Conservation (phyloP, 345 rosid species). For the Alliaria petiolata region DNA sequence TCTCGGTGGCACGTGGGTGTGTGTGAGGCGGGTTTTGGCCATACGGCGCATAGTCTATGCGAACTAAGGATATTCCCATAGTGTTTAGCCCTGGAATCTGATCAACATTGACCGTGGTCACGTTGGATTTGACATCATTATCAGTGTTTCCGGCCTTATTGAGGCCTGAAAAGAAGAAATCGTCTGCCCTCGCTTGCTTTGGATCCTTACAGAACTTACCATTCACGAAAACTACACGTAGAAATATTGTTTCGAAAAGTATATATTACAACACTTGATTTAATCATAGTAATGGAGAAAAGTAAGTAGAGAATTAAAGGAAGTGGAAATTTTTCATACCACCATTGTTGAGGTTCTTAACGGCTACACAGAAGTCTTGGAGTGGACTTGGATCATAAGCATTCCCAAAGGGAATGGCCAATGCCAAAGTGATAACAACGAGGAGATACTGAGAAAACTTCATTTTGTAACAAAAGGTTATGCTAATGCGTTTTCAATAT, state of each 20-base stretch:
- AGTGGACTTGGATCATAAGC: constrained; percentile 27
- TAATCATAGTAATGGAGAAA: background rate
- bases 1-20: constrained; percentile 42
- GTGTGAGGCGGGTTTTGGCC: constrained; percentile 47
- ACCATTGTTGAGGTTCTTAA: constrained; percentile 13
- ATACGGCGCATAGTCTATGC: constrained; percentile 29
- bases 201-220: constrained; percentile 30
- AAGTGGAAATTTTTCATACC: background rate
- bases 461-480: background rate
- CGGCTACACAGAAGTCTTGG: constrained; percentile 26
- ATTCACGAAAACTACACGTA: constrained; percentile 25
- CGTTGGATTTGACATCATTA: constrained; percentile 25
- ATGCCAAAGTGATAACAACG: background rate
- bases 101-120: constrained; percentile 22
- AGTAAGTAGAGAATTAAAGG: background rate
- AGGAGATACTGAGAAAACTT: constrained; percentile 6
- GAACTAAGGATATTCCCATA: constrained; percentile 35
- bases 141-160: constrained; percentile 6
- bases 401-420: background rate
- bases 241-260: background rate
- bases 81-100: constrained; percentile 41
- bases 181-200: constrained; percentile 10
- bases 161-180: constrained; percentile 23
- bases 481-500: background rate
- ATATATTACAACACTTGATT: background rate